A percentile compares a stretch with the other conserved stretches of the same genome.
Conservation (phyloP, 2,329 filamentous ascomycete genomes). For the Geoglossum cookeanum region DNA sequence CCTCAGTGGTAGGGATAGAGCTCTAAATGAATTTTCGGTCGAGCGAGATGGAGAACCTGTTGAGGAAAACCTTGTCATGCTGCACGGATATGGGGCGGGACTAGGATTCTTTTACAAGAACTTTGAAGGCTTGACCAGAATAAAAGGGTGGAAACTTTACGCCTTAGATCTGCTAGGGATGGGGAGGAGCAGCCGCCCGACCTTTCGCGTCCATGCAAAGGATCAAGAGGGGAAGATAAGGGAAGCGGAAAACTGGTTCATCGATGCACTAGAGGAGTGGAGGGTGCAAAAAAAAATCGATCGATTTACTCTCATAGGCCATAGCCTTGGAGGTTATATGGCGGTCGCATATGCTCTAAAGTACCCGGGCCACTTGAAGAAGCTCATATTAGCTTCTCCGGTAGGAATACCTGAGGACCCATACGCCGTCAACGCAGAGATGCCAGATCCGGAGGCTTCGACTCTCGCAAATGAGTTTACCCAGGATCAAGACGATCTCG, state of each 20-base stretch:
- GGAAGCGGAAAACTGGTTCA: conserved; percentile 89
- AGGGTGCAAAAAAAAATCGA: conserved; percentile 74
- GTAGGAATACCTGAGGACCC: conserved; percentile 92
- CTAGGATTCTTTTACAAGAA: conserved; percentile 98
- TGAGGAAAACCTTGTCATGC: conserved; percentile 79
- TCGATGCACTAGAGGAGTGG: conserved; percentile 95
- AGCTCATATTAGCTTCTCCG: conserved; percentile 84
- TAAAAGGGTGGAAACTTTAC: conserved; percentile 71
- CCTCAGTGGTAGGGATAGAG: conserved; percentile 68
- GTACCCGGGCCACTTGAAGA: conserved; percentile 86
- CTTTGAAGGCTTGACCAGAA: conserved; percentile 68
- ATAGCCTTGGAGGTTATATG: conserved; percentile 88
- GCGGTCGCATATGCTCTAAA: conserved; percentile 90
- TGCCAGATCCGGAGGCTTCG: conserved; percentile 60
- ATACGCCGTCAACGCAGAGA: conserved; percentile 60
- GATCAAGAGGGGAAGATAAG: conserved; percentile 59
- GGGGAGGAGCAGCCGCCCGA: conserved; percentile 69
- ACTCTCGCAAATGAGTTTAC: conserved; percentile 60
- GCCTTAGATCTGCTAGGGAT: conserved; percentile 91
- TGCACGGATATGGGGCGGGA: conserved; percentile 92
- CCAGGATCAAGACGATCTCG: conserved; percentile 31
- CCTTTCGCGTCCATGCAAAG: conserved; percentile 72
- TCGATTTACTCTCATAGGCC: conserved; percentile 79
- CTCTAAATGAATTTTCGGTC: conserved; percentile 82
- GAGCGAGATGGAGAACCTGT: conserved; percentile 62